A percentile compares a stretch with the other conserved stretches of the same genome.
phyloP scores from a whole-genome alignment of 2,329 filamentous ascomycete genomes.

The Botrytis squamosa region DNA sequence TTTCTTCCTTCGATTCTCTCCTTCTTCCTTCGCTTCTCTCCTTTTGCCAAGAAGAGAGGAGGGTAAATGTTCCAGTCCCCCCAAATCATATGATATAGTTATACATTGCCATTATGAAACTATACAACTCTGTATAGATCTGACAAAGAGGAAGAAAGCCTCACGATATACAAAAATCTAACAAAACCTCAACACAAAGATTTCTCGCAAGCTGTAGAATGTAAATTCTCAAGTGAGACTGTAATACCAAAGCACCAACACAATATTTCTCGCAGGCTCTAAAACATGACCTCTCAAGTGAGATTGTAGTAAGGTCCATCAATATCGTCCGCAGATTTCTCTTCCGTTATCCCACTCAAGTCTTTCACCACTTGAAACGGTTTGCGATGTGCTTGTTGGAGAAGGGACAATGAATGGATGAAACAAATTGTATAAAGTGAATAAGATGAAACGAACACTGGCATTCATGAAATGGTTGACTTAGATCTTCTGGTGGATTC shows the following conservation, averaged over 20 bases:
- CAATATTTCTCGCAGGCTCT: not conserved
- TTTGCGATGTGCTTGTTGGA: not conserved
- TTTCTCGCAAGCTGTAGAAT: not conserved
- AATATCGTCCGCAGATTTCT: not conserved
- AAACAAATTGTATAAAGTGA: not conserved
- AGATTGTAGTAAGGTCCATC: not conserved
- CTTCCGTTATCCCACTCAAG: too few relatives aligned
- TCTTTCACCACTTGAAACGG: not conserved
- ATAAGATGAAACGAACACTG: not conserved
- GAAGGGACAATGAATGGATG: not conserved
- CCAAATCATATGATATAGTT: not conserved
- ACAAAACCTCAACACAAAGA: not conserved
- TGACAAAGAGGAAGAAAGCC: not conserved
- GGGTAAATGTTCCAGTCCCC: not conserved
- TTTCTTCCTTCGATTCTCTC: too few relatives aligned
- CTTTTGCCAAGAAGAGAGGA: not conserved
- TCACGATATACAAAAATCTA: not conserved
- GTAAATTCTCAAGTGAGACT: slow-evolving; percentile 4
- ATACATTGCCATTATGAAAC: not conserved
- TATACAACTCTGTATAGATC: not conserved
- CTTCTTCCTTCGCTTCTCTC: not conserved
- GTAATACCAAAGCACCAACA: not conserved
- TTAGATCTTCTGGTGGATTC: not conserved
- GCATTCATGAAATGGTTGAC: not conserved
- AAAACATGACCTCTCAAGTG: not conserved